Base-by-base conservation (phyloP, 495 filamentous ascomycete species). In the Neurospora cerealis region DNA sequence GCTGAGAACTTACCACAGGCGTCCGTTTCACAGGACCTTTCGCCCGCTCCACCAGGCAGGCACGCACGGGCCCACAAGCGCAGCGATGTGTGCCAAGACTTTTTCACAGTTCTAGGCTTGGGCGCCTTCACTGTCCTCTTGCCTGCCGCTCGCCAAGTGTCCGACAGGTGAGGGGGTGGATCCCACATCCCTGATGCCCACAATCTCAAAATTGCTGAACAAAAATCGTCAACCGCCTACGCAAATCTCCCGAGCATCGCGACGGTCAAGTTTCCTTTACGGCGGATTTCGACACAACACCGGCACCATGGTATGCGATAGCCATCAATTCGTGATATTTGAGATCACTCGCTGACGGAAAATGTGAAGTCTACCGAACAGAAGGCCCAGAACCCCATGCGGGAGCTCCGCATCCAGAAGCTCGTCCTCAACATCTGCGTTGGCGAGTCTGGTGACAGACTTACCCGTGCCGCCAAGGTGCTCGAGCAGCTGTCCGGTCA, bases 371-470 rank as follows among this genome's bases (percentile, higher is more conserved):
- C 85, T 84, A 89, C 54, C 54, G 54, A 66, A 66, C 54, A 93
- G 83, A 95, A 98, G 89, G 87, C 87, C 86, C 87, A 88, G 81
- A 99, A 99, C 90, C 95, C 96, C 86, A 98, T 98, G 96, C 92
- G 94, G 87, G 95, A 98, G 88, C 93, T 99, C 83, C 93, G 93
- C 88, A 97, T 99, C 88, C 93, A 97, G 88, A 99, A 99, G 90
- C 93, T 99, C 86, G 96, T 98, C 84, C 95, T 99, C 83, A 99
- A 99, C 91, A 99, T 99, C 89, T 97, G 92, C 74, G 96, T 99
- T 84, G 96, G 96, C 87, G 96, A 99, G 89, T 98, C 96, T 90
- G 96, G 96, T 91, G 96, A 99, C 86, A 97, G 96, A 91, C 91
- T 99, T 82, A 99, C 96, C 80, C 92, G 96, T 89, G 96, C 96